Percentiles rank a stretch among this genome's conserved stretches.
Evolutionary conservation across 2,329 filamentous ascomycete species (phyloP).

Genomic region (Arthrobotrys pseudoclavata): DNA sequence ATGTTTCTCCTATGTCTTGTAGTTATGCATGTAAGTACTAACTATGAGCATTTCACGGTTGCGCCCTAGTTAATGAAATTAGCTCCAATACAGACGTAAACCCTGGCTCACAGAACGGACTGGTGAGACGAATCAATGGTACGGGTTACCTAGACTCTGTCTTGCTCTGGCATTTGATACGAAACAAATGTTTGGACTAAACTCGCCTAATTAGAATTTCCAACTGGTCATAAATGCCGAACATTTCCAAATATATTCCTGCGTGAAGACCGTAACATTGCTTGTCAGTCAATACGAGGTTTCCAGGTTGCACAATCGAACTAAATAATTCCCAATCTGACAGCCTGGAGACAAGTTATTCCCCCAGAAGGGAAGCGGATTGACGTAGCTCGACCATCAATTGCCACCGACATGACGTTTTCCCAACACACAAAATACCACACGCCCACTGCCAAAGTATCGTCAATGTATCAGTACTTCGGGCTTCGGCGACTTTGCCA

Average conservation of each 20-base stretch:
- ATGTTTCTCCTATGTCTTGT: neutral
- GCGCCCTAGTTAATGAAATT: neutral
- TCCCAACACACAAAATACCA: slow-evolving; percentile 34
- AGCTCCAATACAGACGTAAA: neutral
- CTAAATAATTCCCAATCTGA: neutral
- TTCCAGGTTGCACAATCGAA: slow-evolving; percentile 1
- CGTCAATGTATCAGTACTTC: slow-evolving; percentile 8
- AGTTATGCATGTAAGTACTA: neutral
- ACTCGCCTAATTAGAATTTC: neutral
- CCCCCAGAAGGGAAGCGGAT: neutral
- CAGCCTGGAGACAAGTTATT: neutral
- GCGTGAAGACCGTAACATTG: neutral
- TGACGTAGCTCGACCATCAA: slow-evolving; percentile 19
- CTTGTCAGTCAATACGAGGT: slow-evolving; percentile 5
- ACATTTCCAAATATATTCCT: neutral
- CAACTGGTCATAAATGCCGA: neutral
- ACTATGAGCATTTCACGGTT: neutral
- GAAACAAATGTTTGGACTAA: no score
- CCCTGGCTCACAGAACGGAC: no score
- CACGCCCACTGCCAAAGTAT: neutral
- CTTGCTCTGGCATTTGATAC: no score
- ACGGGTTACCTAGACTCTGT: no score
- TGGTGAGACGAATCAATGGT: no score
- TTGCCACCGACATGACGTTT: slow-evolving; percentile 28
- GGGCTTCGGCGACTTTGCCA: neutral